phyloP scores from a whole-genome alignment of 371 early-diverging fungal species.

The Dipsacomyces acuminosporus region DNA sequence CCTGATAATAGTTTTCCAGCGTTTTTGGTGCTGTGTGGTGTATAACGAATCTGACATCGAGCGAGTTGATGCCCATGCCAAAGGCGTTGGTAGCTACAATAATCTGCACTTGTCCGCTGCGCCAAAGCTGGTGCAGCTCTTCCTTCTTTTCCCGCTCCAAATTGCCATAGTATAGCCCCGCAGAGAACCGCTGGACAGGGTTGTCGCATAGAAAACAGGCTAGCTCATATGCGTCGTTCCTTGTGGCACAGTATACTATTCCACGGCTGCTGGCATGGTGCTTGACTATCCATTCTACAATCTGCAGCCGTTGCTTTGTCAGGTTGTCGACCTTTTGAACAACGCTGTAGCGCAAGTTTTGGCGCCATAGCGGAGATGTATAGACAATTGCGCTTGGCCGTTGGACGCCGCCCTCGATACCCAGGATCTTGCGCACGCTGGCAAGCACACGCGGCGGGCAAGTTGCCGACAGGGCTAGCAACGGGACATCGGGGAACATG shows the following conservation, averaged over 20 bases:
- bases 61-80: conserved; percentile 87
- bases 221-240: conserved; percentile 71
- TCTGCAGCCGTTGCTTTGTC: conserved; percentile 57
- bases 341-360: conserved; percentile 70
- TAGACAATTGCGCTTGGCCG: conserved; percentile 53
- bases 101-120: conserved; percentile 60
- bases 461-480: conserved; percentile 89
- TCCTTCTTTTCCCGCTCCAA: conserved; percentile 67
- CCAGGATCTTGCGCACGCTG: conserved; percentile 59
- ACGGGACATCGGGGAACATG: conserved; percentile 63
- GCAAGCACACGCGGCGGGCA: conserved; percentile 68
- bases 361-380: conserved; percentile 50
- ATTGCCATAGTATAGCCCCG: conserved; percentile 79
- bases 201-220: conserved; percentile 54
- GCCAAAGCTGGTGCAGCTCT: conserved; percentile 70
- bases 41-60: conserved; percentile 80
- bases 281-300: conserved; percentile 61
- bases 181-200: conserved; percentile 52
- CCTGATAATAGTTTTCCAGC: conserved; percentile 91
- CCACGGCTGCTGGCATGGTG: conserved; percentile 61
- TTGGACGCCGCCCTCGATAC: conserved; percentile 43
- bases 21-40: conserved; percentile 82
- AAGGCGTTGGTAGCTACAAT: conserved; percentile 85
- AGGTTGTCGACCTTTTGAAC: conserved; percentile 53
- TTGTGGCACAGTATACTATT: conserved; percentile 80